A percentile compares a stretch with the other conserved stretches of the same genome.
Evolutionary conservation across 495 filamentous ascomycete genomes (phyloP).

Genomic region (Aspergillus leporis): DNA sequence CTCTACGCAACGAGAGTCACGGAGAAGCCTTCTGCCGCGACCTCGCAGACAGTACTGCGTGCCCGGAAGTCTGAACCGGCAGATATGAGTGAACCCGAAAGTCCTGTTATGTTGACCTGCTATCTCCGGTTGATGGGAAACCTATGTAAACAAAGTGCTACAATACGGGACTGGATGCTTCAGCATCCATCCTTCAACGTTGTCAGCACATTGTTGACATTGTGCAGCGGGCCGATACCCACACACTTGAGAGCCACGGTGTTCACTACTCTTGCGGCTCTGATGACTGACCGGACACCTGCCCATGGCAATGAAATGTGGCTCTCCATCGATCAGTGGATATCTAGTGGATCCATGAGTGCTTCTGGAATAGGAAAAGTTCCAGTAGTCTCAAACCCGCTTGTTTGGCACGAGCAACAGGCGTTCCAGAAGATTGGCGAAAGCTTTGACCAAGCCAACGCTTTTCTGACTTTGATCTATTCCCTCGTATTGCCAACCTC

Average conservation of each 20-base stretch:
- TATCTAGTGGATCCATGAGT: slow-evolving; percentile 54
- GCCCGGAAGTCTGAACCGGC: slow-evolving; percentile 65
- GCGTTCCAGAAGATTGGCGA: slow-evolving; percentile 59
- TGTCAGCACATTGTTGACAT: slow-evolving; percentile 63
- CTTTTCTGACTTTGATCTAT: slow-evolving; percentile 74
- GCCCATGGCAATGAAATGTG: slow-evolving; percentile 65
- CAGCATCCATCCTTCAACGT: slow-evolving; percentile 62
- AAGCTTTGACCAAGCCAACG: slow-evolving; percentile 77
- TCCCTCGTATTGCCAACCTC: slow-evolving; percentile 63
- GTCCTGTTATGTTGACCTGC: slow-evolving; percentile 86
- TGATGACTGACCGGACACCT: slow-evolving; percentile 65
- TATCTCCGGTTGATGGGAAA: slow-evolving; percentile 86
- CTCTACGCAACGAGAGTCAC: slow-evolving; percentile 69
- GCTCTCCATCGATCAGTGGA: slow-evolving; percentile 70
- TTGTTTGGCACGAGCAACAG: slow-evolving; percentile 52
- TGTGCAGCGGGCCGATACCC: slow-evolving; percentile 68
- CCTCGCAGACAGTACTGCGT: slow-evolving; percentile 57
- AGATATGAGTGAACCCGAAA: slow-evolving; percentile 76
- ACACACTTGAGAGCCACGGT: slow-evolving; percentile 73
- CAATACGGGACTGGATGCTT: slow-evolving; percentile 69
- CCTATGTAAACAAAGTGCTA: slow-evolving; percentile 64
- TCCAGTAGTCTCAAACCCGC: slow-evolving; percentile 39
- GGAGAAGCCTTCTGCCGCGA: slow-evolving; percentile 61
- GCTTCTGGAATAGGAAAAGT: slow-evolving; percentile 34
- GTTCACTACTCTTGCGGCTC: slow-evolving; percentile 66